Base-by-base conservation (phyloP, 176 grass and related monocot genomes). In the Chrysopogon serrulatus region DNA sequence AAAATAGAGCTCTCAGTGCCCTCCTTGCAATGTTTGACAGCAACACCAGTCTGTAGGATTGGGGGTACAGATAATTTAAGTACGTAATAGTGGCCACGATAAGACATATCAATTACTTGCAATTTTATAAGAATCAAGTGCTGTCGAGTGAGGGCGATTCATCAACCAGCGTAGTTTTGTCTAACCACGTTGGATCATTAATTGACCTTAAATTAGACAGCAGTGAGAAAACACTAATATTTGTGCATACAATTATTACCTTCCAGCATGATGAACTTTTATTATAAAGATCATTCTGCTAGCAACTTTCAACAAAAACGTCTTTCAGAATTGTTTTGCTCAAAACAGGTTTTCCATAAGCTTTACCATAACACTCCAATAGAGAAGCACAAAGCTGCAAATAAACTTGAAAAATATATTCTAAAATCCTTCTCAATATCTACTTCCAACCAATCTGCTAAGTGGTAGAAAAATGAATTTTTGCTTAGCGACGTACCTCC, bases 11-110 rank as follows among this genome's bases (percentile, higher is more conserved):
- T 98, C 74, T 98, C 96, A 34, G 89, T 87, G 79, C 96, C 93
- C 89, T 98, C 96, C 79, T 93, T 98, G 70, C 62, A 84, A 88
- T 98, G 91, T 82, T 90, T 95, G 72, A 95, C 68, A 80, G 84
- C 69, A 83, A 73, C n/a, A 80, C 88, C 89, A 40, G 93, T 91
- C 96, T 98, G 87, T 64, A 74, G 39, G 47, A 72, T 83, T 79
- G 49, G 40, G 64, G 43, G 32, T 40, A 83, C 30, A 79, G 18
- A 83, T 83, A 73, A 74, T 73, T 14, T 2, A 60, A 49, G 68
- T 79, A 40, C 79, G 60, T 10, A 8, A 68, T 40, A 66, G 71
- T 68, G 37, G 21, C 7, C 72, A 73, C 15, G 32, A 53, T 67
- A 83, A 61, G 24, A 83, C 73, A 60, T 47, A 72, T 71, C 18